phyloP scores from a whole-genome alignment of 2,329 filamentous ascomycete genomes.

The Coleophoma crateriformis region DNA sequence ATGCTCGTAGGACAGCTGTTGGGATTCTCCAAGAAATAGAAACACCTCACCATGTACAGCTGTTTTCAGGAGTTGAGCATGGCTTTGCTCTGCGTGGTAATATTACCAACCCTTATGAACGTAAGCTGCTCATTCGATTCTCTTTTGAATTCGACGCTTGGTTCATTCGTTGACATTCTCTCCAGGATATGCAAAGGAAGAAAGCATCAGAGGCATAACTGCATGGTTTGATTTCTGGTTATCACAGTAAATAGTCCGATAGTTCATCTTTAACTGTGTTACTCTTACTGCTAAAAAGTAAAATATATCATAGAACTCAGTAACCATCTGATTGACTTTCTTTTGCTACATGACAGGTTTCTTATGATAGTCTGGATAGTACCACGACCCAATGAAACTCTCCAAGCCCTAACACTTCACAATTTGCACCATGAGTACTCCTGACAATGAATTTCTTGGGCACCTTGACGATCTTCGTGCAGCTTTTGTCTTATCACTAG shows the following conservation, averaged over 20 bases:
- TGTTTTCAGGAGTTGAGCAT: conserved; percentile 57
- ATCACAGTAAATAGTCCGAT: no score
- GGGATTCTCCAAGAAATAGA: conserved; percentile 34
- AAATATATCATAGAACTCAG: neutral
- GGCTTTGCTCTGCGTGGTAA: conserved; percentile 59
- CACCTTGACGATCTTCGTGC: no score
- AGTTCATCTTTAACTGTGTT: neutral
- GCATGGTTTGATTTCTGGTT: no score
- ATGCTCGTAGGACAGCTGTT: conserved; percentile 32
- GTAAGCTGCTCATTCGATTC: conserved; percentile 15
- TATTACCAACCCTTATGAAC: conserved; percentile 33
- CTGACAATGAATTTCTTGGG: no score
- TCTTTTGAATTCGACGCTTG: neutral
- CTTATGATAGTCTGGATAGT: no score
- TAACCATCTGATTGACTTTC: neutral
- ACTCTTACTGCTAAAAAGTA: neutral
- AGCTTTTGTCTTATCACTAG: no score
- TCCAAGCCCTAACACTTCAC: no score
- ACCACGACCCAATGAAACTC: no score
- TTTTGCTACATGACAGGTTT: no score
- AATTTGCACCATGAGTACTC: no score
- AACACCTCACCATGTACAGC: conserved; percentile 53
- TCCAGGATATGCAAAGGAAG: neutral
- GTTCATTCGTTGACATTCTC: neutral
- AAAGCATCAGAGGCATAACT: neutral